Conservation (phyloP, 1,284 basidiomycete genomes). For the Ceratorhiza oryzae-sativae region DNA sequence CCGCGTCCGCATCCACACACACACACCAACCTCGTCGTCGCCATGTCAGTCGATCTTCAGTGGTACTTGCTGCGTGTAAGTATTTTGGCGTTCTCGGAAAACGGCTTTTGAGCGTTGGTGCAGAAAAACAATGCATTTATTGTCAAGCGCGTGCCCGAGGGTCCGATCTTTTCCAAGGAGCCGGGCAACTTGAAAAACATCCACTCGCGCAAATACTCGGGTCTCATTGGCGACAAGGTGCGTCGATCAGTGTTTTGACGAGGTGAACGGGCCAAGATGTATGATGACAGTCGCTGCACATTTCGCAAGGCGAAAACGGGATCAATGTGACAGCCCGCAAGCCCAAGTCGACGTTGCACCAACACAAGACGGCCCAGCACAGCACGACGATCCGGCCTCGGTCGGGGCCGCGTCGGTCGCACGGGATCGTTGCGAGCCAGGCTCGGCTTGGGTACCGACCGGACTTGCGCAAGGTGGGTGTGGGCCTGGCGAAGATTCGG, state of each 20-base stretch:
- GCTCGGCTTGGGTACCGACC: slow-evolving; percentile 81
- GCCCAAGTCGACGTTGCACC: slow-evolving; percentile 64
- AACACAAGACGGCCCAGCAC: slow-evolving; percentile 59
- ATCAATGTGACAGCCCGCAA: slow-evolving; percentile 75
- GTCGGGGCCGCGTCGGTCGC: slow-evolving; percentile 76
- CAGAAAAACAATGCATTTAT: slow-evolving; percentile 85
- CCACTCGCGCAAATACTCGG: slow-evolving; percentile 90
- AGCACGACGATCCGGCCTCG: slow-evolving; percentile 69
- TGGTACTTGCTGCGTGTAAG: slow-evolving; percentile 89
- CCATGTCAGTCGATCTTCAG: slow-evolving; percentile 76
- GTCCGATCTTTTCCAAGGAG: slow-evolving; percentile 82
- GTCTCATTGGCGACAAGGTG: slow-evolving; percentile 84
- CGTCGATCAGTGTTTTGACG: neutral
- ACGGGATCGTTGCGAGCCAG: slow-evolving; percentile 71
- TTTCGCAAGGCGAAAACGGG: slow-evolving; percentile 60
- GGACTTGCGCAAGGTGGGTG: slow-evolving; percentile 81
- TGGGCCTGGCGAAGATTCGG: neutral
- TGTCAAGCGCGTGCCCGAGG: slow-evolving; percentile 75
- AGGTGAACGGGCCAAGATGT: too few species aligned
- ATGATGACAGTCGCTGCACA: slow-evolving; percentile 8
- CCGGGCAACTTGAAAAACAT: slow-evolving; percentile 87
- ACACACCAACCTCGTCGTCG: slow-evolving; percentile 26
- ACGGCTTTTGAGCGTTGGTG: too few species aligned
- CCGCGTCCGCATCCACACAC: slow-evolving; percentile 5
- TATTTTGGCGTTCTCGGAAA: slow-evolving; percentile 43